These are phyloP conservation scores for Cercospora citrullina DNA, from an alignment of 2,329 filamentous ascomycete species.

Conservation along the genomic window DNA sequence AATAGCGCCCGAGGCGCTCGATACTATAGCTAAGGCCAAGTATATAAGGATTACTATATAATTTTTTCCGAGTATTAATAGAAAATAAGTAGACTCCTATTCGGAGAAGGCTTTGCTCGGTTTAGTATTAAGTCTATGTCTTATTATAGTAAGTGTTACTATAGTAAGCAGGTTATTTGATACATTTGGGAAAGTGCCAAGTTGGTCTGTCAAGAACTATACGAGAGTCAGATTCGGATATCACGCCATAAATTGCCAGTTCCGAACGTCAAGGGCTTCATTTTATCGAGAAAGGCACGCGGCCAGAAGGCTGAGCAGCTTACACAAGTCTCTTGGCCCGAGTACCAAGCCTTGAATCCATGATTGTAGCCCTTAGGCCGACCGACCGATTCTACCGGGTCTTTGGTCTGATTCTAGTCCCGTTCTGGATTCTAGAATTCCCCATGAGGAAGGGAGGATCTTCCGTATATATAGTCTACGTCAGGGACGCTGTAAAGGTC, in stretches of 20 bases:
- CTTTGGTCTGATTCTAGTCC: background rate
- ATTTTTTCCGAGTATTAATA: background rate
- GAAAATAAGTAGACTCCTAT: background rate
- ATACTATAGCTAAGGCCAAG: background rate
- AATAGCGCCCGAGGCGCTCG: background rate
- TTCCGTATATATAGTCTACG: background rate
- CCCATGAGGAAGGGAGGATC: background rate
- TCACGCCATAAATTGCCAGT: background rate
- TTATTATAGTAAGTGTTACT: background rate
- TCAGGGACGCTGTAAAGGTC: background rate
- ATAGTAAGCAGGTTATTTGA: background rate
- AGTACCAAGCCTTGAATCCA: background rate
- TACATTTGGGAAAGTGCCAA: background rate
- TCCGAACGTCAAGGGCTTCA: background rate
- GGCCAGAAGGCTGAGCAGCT: background rate
- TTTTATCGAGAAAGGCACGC: background rate
- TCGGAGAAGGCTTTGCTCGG: background rate
- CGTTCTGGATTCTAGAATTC: background rate
- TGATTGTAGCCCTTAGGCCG: background rate
- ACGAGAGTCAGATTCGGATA: background rate
- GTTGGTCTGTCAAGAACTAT: background rate
- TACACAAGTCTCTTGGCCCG: background rate
- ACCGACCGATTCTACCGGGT: background rate
- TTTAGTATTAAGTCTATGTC: background rate
- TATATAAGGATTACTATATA: background rate